phyloP scores from a whole-genome alignment of 2,329 filamentous ascomycete genomes.

The Beauveria varroae region DNA sequence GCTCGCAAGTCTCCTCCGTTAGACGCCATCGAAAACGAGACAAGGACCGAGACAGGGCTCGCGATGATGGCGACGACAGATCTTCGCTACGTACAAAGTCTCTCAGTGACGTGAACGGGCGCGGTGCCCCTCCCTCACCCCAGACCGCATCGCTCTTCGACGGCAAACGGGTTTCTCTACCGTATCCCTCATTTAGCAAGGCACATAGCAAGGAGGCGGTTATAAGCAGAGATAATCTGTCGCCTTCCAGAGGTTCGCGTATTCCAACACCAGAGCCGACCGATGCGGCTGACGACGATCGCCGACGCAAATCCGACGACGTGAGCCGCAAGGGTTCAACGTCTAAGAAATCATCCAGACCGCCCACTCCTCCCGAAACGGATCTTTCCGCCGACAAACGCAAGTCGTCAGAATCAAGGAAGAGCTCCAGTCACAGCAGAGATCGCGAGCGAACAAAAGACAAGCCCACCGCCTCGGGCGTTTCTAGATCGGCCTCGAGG shows the following conservation, averaged over 20 bases:
- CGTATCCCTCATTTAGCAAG: constrained; percentile 82
- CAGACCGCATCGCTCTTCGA: constrained; percentile 18
- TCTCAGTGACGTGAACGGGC: constrained; percentile 43
- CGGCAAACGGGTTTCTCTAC: constrained; percentile 46
- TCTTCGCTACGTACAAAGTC: constrained; percentile 22
- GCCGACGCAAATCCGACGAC: constrained; percentile 41
- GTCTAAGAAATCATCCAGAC: constrained; percentile 37
- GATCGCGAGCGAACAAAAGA: constrained; percentile 17
- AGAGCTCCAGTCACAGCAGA: neutral
- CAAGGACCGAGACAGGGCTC: constrained; percentile 21
- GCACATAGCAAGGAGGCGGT: constrained; percentile 85
- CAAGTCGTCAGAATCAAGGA: constrained; percentile 15
- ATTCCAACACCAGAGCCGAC: constrained; percentile 64
- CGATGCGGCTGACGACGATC: constrained; percentile 33
- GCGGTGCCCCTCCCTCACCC: constrained; percentile 24
- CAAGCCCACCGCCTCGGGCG: constrained; percentile 37
- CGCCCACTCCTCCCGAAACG: constrained; percentile 59
- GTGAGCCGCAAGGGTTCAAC: constrained; percentile 29
- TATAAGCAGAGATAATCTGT: constrained; percentile 49
- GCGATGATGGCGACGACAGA: constrained; percentile 14
- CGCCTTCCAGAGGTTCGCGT: constrained; percentile 27
- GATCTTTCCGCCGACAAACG: constrained; percentile 43
- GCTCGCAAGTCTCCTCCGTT: constrained; percentile 29
- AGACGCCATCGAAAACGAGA: constrained; percentile 26
- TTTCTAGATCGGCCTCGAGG: constrained; percentile 37